phyloP scores from a whole-genome alignment of 306 rosid genomes.

The Quercus variabilis region DNA sequence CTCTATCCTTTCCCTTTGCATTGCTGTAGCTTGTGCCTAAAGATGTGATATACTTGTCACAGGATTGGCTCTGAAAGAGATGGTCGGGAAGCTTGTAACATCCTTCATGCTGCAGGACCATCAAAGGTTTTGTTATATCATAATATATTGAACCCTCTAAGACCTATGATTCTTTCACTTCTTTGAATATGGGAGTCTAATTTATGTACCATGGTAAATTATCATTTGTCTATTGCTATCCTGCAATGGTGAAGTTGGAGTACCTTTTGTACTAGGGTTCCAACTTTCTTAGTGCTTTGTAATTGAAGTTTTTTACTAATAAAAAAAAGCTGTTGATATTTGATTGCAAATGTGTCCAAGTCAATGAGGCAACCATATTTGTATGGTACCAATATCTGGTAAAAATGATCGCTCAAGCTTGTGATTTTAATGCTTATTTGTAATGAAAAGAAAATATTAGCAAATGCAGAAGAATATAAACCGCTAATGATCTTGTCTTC shows the following conservation, averaged over 20 bases:
- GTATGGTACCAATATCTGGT: not conserved
- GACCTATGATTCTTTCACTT: not conserved
- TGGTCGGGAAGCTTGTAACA: slow-evolving; percentile 76
- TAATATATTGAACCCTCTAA: not conserved
- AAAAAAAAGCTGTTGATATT: not conserved
- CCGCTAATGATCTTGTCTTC: not conserved
- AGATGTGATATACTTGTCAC: slow-evolving; percentile 24
- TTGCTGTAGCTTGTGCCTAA: slow-evolving; percentile 1
- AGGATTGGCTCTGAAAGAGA: slow-evolving; percentile 76
- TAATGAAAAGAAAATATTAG: not conserved
- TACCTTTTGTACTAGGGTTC: not conserved
- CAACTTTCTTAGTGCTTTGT: not conserved
- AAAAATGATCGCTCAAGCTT: not conserved
- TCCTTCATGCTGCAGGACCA: slow-evolving; percentile 80
- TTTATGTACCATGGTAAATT: not conserved
- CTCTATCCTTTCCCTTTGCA: not conserved
- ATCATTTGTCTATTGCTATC: not conserved
- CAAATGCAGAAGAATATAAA: not conserved
- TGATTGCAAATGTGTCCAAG: not conserved
- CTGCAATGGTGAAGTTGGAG: not conserved
- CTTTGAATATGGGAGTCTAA: not conserved
- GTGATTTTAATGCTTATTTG: not conserved
- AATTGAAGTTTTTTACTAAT: not conserved
- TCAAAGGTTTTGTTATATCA: slow-evolving; percentile 49
- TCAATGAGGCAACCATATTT: not conserved